Base-by-base conservation (phyloP, 2,329 filamentous ascomycete genomes). In the Ampelomyces quisqualis region DNA sequence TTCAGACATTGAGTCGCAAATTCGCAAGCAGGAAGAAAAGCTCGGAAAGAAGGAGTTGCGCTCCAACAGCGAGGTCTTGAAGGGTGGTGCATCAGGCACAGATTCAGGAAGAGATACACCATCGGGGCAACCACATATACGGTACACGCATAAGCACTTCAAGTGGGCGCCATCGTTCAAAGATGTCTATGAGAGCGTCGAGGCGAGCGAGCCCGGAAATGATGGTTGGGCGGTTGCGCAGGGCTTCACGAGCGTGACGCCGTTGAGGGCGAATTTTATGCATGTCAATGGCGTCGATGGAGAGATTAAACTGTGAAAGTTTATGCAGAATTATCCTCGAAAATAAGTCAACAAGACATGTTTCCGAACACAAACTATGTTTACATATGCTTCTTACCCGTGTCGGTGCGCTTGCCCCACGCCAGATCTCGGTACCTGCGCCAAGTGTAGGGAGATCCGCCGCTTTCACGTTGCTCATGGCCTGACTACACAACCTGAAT, bases 211-310 rank as follows among this genome's bases (percentile, higher is more conserved):
- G 21, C 86, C 88, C 3, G 90, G 90, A 3, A 94, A 89, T 62
- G 93, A 98, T 69, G 93, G 91, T 5, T 96, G 91, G 89, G 85
- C 85, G 23, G 88, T 98, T 17, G 86, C 86, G 65, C 84, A 95
- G 64, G 88, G 89, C 19, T 82, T 85, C 68, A 94, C 91, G 9
- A 95, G 90, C 68, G 82, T 98, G 41, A 96, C 93, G 3, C 88
- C 91, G 10, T 70, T 97, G 53, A 88, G 87, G 68, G 90, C 91
- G 28, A 96, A 95, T 69, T 98, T 96, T 68, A 90, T 87, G 80
- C 88, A 91, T 44, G 57, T 58, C 7, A 47, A 48, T 13, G 56
- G 56, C 4, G 56, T 60, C 20, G 43, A 57, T 26, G 64, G 63
- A 1, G 64, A 67, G 44, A 65, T 68, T 20, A 58, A 58, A 44